Evolutionary conservation across 2,329 filamentous ascomycete species (phyloP), one percentile per base, ranked within the genome.

Genomic region (Fusarium paranaense): DNA sequence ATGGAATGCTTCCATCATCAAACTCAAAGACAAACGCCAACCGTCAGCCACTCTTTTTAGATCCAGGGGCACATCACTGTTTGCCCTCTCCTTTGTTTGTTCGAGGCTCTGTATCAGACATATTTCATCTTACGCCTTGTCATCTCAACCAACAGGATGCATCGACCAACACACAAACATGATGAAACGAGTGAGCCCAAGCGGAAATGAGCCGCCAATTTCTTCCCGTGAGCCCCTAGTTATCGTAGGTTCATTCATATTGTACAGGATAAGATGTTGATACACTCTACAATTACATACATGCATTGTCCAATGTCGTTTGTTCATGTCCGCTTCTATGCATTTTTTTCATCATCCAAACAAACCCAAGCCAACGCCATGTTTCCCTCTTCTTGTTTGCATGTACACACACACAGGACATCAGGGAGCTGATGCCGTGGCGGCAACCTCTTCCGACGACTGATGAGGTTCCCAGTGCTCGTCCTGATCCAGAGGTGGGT

Each of bases 231-330:
- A 20, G 4, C 10, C 18, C 60, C 22, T 9, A 30, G 30, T 30
- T 30, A 37, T 62, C 30, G 10, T 45, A 14, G 50, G 8, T 33
- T 45, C 38, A 33, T 54, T 45, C 27, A 38, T 71, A 60, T 56
- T 47, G 47, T 72, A 72, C 69, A 72, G 20, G 64, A 27, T 25
- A n/a, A 47, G 30, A 9, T 75, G 13, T 45, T 45, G 69, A 62
- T 72, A 72, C 59, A 66, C 66, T 66, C 65, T 70, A 72, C 67
- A 60, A 35, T 73, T 74, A 70, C 72, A 75, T 63, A 52, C 57
- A 32, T 57, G 59, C 40, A 45, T 32, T 59, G n/a, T 54, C 64
- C 58, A 56, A 35, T 40, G 40, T 42, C 33, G 27, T 52, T 30
- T 52, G 42, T 47, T 47, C 47, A 35, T 56, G 32, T 56, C 50